Evolutionary conservation across 108 stramenopile species (phyloP), one percentile per base, ranked within the genome.

Genomic region (Pelagomonas calceolata): DNA sequence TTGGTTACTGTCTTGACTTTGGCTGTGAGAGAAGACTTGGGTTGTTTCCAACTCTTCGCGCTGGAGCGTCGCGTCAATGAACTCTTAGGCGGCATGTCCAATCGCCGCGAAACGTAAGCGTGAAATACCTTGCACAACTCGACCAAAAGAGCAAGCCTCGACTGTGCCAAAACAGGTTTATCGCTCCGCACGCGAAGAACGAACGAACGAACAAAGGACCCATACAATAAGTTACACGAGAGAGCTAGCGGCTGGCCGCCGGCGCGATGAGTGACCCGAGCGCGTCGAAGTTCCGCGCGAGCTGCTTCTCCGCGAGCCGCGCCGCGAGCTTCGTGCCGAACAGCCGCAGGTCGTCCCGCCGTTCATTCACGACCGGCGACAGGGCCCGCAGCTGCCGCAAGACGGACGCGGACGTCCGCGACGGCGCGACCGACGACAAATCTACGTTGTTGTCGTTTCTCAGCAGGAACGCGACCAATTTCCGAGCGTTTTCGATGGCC

Each of bases 391-490:
- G 51, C 21, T 36, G 14, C 16, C 70, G 71, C 35, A 14, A 36
- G 35, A 36, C 9, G 32, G 34, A 32, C 43, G 33, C 66, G 33
- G 72, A 46, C 34, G 30, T 66, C 66, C 26, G 4, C 39, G 5
- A n/a, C 72, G 26, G 65, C 26, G 31, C 72, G 34, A 9, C 16
- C 64, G 39, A 5, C 39, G 39, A 5, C 9, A 43, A 12, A 12
- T 43, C 39, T 12, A 12, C 12, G 36, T 29, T 34, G 9, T 65
- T 65, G 30, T 30, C 66, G 26, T 66, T 36, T 4, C 79, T 72
- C 73, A 74, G 39, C 35, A 79, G 63, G 68, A 79, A 79, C n/a
- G 44, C 76, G 30, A 79, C 46, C 73, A 79, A 73, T 34, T 77
- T 77, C 31, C 69, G 68, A 4, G 73, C 67, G 39, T 79, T 74